These are phyloP conservation scores for Cercospora sp. DNA, from an alignment of 2,329 filamentous ascomycete species.

Conservation along the genomic window DNA sequence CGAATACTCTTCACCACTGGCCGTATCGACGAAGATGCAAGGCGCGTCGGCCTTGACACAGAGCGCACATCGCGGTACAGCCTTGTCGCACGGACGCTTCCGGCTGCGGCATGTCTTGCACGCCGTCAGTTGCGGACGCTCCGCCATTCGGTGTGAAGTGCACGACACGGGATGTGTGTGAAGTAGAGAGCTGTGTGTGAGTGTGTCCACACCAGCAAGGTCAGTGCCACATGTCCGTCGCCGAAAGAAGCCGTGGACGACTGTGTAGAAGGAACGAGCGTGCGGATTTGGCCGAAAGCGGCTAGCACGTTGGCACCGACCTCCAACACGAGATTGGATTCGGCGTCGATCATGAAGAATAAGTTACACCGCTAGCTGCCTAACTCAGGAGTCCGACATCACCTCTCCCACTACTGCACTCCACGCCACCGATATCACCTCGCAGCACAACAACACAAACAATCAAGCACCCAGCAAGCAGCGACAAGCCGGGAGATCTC, in stretches of 20 bases:
- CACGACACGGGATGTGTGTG: neutral
- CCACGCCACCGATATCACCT: slow-evolving; percentile 4
- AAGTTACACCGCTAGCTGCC: neutral
- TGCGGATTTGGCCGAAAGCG: neutral
- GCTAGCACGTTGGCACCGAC: slow-evolving; percentile 2
- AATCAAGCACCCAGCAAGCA: neutral
- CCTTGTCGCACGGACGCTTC: slow-evolving; percentile 20
- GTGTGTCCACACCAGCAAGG: neutral
- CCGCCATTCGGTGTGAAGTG: neutral
- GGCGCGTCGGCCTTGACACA: slow-evolving; percentile 19
- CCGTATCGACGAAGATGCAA: slow-evolving; percentile 22
- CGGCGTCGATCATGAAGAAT: slow-evolving; percentile 5
- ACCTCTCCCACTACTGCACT: slow-evolving; percentile 3
- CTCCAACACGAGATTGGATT: slow-evolving; percentile 7
- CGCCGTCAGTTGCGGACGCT: slow-evolving; percentile 12
- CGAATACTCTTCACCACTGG: slow-evolving; percentile 21
- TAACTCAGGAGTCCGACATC: slow-evolving; percentile 3
- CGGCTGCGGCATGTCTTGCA: slow-evolving; percentile 17
- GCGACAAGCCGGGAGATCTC: neutral
- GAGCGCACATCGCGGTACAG: slow-evolving; percentile 18
- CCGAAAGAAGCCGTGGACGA: neutral
- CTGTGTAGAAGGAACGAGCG: neutral
- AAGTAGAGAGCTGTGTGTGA: neutral
- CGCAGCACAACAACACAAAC: neutral
- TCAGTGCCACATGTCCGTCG: neutral